Conservation (phyloP, 805 yeast species). For the Wickerhamomyces xylosicus region DNA sequence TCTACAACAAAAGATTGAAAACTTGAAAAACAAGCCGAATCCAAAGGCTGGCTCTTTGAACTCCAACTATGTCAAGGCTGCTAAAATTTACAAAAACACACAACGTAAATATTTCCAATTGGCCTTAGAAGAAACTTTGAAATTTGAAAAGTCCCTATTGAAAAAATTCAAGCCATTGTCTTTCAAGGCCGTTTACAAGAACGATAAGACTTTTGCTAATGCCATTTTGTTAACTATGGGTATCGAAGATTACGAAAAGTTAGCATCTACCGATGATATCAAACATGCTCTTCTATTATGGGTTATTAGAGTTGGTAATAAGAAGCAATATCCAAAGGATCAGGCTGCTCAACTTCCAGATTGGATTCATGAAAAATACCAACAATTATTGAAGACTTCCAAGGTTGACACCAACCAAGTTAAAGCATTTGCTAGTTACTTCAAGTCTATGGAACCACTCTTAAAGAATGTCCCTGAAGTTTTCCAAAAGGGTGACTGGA, state of each 20-base stretch:
- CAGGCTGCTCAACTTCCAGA: slow-evolving; percentile 29
- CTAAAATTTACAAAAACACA: slow-evolving; percentile 35
- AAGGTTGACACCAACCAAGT: slow-evolving; percentile 43
- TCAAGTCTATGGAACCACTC: slow-evolving; percentile 41
- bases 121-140: slow-evolving; percentile 34
- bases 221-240: slow-evolving; percentile 50
- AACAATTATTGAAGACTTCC: slow-evolving; percentile 25
- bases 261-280: slow-evolving; percentile 34
- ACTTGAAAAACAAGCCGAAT: slow-evolving; percentile 25
- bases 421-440: slow-evolving; percentile 39
- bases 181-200: slow-evolving; percentile 46
- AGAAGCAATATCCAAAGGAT: slow-evolving; percentile 18
- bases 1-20: slow-evolving; percentile 36
- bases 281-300: slow-evolving; percentile 54
- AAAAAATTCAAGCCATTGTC: slow-evolving; percentile 36
- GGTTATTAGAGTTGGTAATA: slow-evolving; percentile 50
- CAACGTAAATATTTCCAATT: slow-evolving; percentile 38
- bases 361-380: slow-evolving; percentile 36
- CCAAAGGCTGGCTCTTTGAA: slow-evolving; percentile 15
- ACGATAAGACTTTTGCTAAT: slow-evolving; percentile 42
- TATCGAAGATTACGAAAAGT: slow-evolving; percentile 39
- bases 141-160: slow-evolving; percentile 34
- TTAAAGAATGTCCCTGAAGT: slow-evolving; percentile 47
- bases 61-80: slow-evolving; percentile 18
- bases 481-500: slow-evolving; percentile 37